phyloP scores from a whole-genome alignment of 495 filamentous ascomycete genomes.

The Penicillium arizonense region DNA sequence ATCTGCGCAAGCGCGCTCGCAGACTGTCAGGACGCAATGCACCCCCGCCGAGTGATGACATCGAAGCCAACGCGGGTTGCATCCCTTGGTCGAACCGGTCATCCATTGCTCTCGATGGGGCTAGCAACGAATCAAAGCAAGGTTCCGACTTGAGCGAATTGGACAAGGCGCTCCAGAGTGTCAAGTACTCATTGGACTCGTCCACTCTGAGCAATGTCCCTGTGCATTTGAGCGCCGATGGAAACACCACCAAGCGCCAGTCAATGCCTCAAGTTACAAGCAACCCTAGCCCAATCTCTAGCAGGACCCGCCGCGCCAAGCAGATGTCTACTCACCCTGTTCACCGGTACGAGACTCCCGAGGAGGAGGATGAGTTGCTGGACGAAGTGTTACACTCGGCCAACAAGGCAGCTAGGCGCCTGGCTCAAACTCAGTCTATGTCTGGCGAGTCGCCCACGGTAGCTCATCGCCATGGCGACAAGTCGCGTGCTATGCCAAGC shows the following conservation, averaged over 20 bases:
- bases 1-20: conserved; percentile 89
- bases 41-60: conserved; percentile 71
- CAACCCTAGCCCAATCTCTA: conserved; percentile 66
- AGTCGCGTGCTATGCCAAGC: conserved; percentile 56
- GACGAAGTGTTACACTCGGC: conserved; percentile 74
- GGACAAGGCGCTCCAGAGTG: conserved; percentile 75
- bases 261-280: conserved; percentile 67
- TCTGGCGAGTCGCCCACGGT: conserved; percentile 39
- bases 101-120: conserved; percentile 76
- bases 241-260: conserved; percentile 60
- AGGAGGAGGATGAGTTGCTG: conserved; percentile 94
- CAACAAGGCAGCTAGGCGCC: conserved; percentile 52
- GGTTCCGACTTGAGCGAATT: conserved; percentile 57
- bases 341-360: conserved; percentile 87
- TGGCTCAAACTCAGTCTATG: conserved; percentile 47
- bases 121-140: conserved; percentile 50
- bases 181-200: conserved; percentile 62
- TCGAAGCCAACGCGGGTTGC: conserved; percentile 90
- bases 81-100: conserved; percentile 85
- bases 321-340: conserved; percentile 70
- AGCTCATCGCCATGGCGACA: conserved; percentile 52
- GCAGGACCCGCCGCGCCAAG: conserved; percentile 77
- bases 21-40: conserved; percentile 90
- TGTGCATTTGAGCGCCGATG: conserved; percentile 46
- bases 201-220: conserved; percentile 49